Base-by-base conservation (phyloP, 2,329 filamentous ascomycete genomes). In the Paramyrothecium roridum region DNA sequence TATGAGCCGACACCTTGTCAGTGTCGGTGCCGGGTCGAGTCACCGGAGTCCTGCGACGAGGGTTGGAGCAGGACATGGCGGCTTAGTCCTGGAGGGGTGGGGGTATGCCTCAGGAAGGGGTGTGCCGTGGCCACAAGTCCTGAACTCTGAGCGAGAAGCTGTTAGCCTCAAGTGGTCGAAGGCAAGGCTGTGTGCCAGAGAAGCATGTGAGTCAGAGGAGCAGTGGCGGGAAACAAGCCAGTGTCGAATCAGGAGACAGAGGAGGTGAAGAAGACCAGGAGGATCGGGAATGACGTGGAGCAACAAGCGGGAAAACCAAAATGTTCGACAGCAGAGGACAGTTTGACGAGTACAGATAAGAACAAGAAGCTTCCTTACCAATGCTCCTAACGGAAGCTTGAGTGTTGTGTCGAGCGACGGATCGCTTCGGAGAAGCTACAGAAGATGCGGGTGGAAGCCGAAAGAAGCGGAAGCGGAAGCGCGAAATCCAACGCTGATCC, bases 41-140 rank as follows among this genome's bases (percentile, higher is more conserved):
- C 67, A 73, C 71, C 69, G 71, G 70, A 64, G 74, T 71, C 69
- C 76, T 76, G 70, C 77, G 73, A 65, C 72, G 72, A 69, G 76
- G 76, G 68, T 79, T 77, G 66, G 73, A 69, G 68, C 71, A 73
- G 55, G 77, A 76, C 78, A 80, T 80, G 71, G 68, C 73, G 67
- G 71, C 68, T 59, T 60, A 52, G 53, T 48, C 43, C 54, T 59
- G 62, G 34, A 56, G 58, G 65, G 65, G 66, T 63, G 63, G 64
- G 63, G 52, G 56, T 58, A 62, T 57, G 37, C 37, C 26, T 43
- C 37, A 17, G 26, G 48, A 54, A 53, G 26, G 55, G 49, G 46
- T 49, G 54, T 56, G 37, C 45, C 21, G 22, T 21, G 46, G 33
- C 61, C 64, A 62, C 59, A 62, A 66, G 67, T 71, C 69, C 66